Percentiles rank a stretch among this genome's conserved stretches.
phyloP scores from a whole-genome alignment of 2,329 filamentous ascomycete species.

The Didymella pinodella region DNA sequence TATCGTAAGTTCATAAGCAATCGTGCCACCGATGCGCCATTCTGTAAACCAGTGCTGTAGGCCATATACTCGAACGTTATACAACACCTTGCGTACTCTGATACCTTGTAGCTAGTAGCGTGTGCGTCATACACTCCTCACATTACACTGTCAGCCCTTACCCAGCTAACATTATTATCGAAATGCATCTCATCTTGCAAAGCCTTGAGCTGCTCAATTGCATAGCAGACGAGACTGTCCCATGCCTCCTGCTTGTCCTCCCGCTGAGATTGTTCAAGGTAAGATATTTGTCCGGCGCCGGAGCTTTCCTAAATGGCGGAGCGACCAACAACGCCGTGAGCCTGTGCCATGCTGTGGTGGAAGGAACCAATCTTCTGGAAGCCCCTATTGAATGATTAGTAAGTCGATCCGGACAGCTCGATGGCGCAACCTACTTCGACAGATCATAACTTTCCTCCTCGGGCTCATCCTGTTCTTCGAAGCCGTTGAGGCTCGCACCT shows the following conservation, averaged over 20 bases:
- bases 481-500: conserved; percentile 45
- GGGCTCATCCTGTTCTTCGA: conserved; percentile 53
- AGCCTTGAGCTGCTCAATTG: background rate
- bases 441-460: conserved; percentile 59
- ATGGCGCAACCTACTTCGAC: conserved; percentile 54
- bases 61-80: conserved; percentile 5
- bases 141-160: background rate
- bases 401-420: no score
- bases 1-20: conserved; percentile 22
- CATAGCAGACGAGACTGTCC: background rate
- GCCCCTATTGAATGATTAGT: conserved; percentile 49
- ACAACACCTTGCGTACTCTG: background rate
- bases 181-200: background rate
- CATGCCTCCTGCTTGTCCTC: background rate
- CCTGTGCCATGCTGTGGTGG: conserved; percentile 49
- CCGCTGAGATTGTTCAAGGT: background rate
- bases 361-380: conserved; percentile 60
- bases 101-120: background rate
- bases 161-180: background rate
- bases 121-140: background rate
- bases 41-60: conserved; percentile 3
- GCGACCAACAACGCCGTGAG: conserved; percentile 38
- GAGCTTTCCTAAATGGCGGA: conserved; percentile 16
- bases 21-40: conserved; percentile 10
- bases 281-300: background rate